phyloP scores from a whole-genome alignment of 352 stramenopile species.

The Phytophthora rubi region DNA sequence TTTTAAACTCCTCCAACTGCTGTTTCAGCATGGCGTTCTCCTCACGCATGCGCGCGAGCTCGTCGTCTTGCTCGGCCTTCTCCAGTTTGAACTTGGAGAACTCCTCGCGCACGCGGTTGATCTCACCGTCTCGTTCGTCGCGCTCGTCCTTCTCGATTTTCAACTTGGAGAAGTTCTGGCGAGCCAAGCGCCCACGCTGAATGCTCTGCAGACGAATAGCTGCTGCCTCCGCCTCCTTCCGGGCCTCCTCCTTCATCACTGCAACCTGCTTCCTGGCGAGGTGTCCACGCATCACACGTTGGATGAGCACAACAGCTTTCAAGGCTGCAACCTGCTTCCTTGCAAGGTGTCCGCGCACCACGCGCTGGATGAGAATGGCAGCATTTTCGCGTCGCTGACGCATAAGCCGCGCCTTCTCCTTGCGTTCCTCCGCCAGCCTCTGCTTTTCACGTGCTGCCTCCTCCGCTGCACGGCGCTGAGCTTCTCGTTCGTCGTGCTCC shows the following conservation, averaged over 20 bases:
- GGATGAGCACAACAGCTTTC: conserved; percentile 11
- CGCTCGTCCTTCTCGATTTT: conserved; percentile 49
- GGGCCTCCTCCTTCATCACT: conserved; percentile 12
- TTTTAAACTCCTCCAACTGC: conserved; percentile 66
- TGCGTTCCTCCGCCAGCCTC: conserved; percentile 41
- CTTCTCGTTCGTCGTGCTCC: conserved; percentile 45
- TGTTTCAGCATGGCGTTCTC: conserved; percentile 64
- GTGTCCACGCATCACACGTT: neutral
- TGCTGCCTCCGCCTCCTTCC: conserved; percentile 24
- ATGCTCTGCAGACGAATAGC: conserved; percentile 48
- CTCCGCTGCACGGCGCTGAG: conserved; percentile 36
- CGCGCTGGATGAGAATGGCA: conserved; percentile 38
- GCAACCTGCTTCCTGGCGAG: conserved; percentile 24
- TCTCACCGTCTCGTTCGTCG: conserved; percentile 32
- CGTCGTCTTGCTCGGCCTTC: conserved; percentile 27
- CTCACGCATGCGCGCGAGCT: conserved; percentile 48
- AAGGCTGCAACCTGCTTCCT: conserved; percentile 24
- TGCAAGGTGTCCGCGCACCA: conserved; percentile 42
- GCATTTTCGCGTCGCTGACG: conserved; percentile 44
- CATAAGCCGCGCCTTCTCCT: conserved; percentile 34
- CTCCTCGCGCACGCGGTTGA: conserved; percentile 18
- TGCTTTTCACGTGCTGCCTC: conserved; percentile 45
- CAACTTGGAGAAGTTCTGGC: conserved; percentile 62
- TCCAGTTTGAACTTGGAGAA: conserved; percentile 1
- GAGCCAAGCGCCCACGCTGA: conserved; percentile 50